Base-by-base conservation (phyloP, 495 filamentous ascomycete species). In the Penicillium subrubescens region DNA sequence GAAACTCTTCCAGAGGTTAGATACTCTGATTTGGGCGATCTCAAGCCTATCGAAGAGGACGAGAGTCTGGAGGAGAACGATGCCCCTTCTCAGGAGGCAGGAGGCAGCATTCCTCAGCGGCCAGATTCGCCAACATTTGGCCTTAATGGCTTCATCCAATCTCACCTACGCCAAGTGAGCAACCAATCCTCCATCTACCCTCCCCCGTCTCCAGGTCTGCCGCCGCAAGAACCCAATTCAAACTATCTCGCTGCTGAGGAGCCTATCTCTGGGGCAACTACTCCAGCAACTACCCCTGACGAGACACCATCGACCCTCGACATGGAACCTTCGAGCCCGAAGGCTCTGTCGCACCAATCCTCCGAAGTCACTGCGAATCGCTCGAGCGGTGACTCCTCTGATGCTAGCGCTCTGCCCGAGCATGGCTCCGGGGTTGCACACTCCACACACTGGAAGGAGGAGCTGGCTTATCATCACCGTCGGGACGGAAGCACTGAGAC, bases 121-220 rank as follows among this genome's bases (percentile, higher is more conserved):
- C 75, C 72, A 17, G 92, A 97, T 70, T 97, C 94, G 0, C 93
- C 94, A 1, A 96, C 92, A 12, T 77, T 97, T 56, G 92, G 90
- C 14, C 81, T 97, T 21, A 93, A 88, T 70, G 68, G 66, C 33
- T 58, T 58, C n/a, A 67, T 72, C 41, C 89, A 90, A 34, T 88
- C 93, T 61, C 96, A 98, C 76, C 83, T 99, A 15, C 89, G 95
- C 25, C 86, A 86, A 15, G 87, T 90, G 57, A 98, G 95, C 76
- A 89, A 89, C 59, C 81, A 84, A 44, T 97, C 93, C 25, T 94
- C 93, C 0, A 82, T 95, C 50, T 91, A 88, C 72, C 88, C 83
- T 41, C 78, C 79, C 11, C 77, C 77, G 41, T 81, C 84, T 3
- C 76, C 78, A 33, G 69, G 69, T n/a, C 63, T 73, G 8, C 61